A percentile compares a stretch with the other conserved stretches of the same genome.
phyloP scores from a whole-genome alignment of 2,329 filamentous ascomycete species.

The Elsinoe australis region DNA sequence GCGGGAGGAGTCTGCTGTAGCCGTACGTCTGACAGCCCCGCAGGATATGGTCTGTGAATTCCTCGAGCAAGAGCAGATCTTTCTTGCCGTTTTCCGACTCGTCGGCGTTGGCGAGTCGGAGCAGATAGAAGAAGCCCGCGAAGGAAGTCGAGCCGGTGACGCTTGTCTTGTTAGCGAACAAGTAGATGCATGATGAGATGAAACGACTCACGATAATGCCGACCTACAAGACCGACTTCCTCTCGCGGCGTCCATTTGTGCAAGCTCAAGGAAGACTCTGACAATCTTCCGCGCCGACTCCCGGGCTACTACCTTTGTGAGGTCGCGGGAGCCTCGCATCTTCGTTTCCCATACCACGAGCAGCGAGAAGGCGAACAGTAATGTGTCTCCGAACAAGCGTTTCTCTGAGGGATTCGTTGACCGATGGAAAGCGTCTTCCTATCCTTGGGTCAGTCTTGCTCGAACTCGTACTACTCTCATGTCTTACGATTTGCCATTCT shows the following conservation, averaged over 20 bases:
- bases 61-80: conserved; percentile 4
- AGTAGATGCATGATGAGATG: neutral
- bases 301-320: neutral
- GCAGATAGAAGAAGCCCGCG: conserved; percentile 7
- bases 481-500: conserved; percentile 15
- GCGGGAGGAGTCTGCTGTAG: conserved; percentile 12
- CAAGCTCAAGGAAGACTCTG: conserved; percentile 3
- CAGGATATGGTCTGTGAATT: neutral
- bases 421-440: conserved; percentile 14
- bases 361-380: conserved; percentile 4
- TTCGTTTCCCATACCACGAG: conserved; percentile 11
- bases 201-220: conserved; percentile 1
- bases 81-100: neutral
- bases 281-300: conserved; percentile 3
- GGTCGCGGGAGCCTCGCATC: conserved; percentile 10
- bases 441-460: neutral
- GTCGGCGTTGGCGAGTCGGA: neutral
- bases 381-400: conserved; percentile 1
- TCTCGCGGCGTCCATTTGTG: neutral
- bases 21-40: conserved; percentile 8
- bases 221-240: conserved; percentile 6
- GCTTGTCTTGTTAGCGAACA: neutral
- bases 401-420: conserved; percentile 1
- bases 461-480: neutral
- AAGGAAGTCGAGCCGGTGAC: conserved; percentile 14